Percentiles rank a stretch among this genome's conserved stretches.
These are phyloP conservation scores for Petunia hybrid DNA, from an alignment of 305 asterid genomes.

Conservation along the genomic window DNA sequence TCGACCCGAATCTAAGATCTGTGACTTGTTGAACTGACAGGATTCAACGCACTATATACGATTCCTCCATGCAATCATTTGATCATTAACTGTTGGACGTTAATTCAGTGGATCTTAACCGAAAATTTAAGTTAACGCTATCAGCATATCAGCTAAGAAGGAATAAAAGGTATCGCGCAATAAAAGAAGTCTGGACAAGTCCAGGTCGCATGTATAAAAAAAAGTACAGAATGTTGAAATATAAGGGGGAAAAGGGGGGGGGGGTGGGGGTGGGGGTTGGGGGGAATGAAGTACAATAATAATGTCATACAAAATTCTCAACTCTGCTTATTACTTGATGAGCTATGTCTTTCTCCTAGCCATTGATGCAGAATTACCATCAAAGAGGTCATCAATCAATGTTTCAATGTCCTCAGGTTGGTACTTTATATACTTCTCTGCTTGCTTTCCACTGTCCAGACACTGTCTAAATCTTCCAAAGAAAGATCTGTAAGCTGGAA, in stretches of 20 bases:
- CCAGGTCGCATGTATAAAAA: background rate
- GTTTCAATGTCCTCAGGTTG: slow-evolving; percentile 90
- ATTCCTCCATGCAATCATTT: no score
- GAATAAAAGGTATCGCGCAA: no score
- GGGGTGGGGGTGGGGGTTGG: no score
- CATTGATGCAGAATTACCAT: slow-evolving; percentile 67
- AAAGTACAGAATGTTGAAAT: background rate
- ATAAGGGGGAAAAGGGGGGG: background rate
- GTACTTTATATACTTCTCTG: slow-evolving; percentile 74
- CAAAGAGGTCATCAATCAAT: slow-evolving; percentile 75
- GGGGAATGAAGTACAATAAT: slow-evolving; percentile 12
- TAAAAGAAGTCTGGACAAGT: no score
- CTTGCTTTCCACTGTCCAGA: slow-evolving; percentile 58
- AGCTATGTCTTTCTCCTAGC: slow-evolving; percentile 55
- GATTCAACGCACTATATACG: no score
- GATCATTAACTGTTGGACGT: no score
- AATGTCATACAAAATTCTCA: background rate
- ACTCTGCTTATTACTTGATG: background rate
- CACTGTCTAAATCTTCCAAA: slow-evolving; percentile 72
- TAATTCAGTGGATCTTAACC: no score
- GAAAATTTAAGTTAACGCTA: no score
- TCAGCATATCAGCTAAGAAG: no score
- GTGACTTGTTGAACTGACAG: no score
- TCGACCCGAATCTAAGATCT: no score
- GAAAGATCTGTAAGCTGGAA: slow-evolving; percentile 87